Evolutionary conservation across 495 filamentous ascomycete species (phyloP).

Genomic region (Neurospora sp.): DNA sequence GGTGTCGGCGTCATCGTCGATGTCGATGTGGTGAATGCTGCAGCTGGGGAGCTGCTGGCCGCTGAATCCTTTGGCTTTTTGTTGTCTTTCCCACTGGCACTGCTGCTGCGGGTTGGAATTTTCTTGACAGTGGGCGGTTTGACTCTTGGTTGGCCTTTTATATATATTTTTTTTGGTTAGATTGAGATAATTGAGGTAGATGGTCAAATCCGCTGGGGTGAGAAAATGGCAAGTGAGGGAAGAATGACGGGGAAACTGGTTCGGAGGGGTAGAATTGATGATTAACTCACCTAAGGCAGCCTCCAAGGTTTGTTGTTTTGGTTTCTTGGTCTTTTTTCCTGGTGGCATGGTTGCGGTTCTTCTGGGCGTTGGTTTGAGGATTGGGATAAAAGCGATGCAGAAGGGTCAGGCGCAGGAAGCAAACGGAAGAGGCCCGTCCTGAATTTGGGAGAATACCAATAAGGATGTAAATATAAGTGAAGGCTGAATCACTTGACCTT

Average conservation of each 20-base stretch:
- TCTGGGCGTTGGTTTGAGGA: neutral
- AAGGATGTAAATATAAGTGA: neutral
- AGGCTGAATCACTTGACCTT: neutral
- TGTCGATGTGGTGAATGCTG: neutral
- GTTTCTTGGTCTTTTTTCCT: neutral
- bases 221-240: neutral
- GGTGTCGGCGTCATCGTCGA: neutral
- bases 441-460: neutral
- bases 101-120: neutral
- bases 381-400: neutral
- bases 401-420: neutral
- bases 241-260: neutral
- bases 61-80: neutral
- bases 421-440: neutral
- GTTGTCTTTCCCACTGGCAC: neutral
- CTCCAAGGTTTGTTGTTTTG: slow-evolving; percentile 17
- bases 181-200: neutral
- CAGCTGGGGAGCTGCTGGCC: neutral
- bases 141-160: neutral
- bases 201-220: neutral
- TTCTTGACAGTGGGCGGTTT: neutral
- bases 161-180: neutral
- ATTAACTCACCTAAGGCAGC: slow-evolving; percentile 7
- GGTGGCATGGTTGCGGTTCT: neutral
- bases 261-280: neutral